Evolutionary conservation across 2,329 filamentous ascomycete species (phyloP).

Genomic region (Arthroderma uncinatum): DNA sequence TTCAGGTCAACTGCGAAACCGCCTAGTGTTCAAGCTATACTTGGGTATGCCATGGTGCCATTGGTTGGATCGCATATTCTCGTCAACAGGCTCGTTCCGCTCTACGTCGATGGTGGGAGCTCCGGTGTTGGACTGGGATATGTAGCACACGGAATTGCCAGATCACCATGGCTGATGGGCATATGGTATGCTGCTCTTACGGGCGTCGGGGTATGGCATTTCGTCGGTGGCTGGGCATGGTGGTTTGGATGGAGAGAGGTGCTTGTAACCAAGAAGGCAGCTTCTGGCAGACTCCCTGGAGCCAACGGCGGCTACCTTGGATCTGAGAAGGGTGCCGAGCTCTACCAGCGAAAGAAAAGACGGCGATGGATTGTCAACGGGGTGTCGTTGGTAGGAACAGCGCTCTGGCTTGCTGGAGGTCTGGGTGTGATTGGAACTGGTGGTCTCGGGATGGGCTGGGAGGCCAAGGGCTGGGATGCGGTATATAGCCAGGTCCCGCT

Average conservation of each 20-base stretch:
- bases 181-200: constrained; percentile 59
- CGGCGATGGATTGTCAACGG: constrained; percentile 64
- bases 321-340: constrained; percentile 41
- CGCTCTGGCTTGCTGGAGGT: constrained; percentile 70
- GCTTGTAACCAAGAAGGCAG: constrained; percentile 21
- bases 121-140: constrained; percentile 77
- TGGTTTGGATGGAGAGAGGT: constrained; percentile 54
- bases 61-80: constrained; percentile 61
- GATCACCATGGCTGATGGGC: constrained; percentile 56
- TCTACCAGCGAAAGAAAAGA: constrained; percentile 45
- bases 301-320: constrained; percentile 25
- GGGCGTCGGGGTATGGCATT: constrained; percentile 58
- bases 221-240: constrained; percentile 73
- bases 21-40: constrained; percentile 56
- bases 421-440: constrained; percentile 65
- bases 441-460: constrained; percentile 62
- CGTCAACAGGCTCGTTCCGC: constrained; percentile 64
- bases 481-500: constrained; percentile 54
- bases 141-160: constrained; percentile 73
- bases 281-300: constrained; percentile 18
- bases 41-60: constrained; percentile 60
- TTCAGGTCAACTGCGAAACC: constrained; percentile 38
- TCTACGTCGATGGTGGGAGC: constrained; percentile 68
- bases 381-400: constrained; percentile 45
- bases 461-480: constrained; percentile 67